These are phyloP conservation scores for Erodium chrysanthum DNA, from an alignment of 441 rosid species.

Conservation along the genomic window DNA sequence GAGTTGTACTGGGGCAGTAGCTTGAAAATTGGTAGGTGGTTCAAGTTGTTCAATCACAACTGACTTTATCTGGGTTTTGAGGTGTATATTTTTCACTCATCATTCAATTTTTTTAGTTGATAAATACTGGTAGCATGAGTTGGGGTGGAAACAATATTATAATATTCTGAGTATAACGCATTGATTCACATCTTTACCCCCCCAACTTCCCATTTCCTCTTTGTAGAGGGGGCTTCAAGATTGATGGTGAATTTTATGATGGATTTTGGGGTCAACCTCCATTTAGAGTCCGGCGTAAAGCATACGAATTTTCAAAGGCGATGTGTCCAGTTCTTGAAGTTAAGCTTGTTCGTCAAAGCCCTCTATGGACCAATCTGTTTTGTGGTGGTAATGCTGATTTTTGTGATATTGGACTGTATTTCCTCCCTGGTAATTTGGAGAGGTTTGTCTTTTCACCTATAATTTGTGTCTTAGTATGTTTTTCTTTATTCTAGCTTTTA, in stretches of 20 bases:
- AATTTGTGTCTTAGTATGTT: background rate
- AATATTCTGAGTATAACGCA: background rate
- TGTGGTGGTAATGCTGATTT: slow-evolving; percentile 30
- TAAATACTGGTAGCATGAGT: background rate
- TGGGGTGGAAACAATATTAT: background rate
- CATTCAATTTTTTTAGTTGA: background rate
- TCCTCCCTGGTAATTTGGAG: slow-evolving; percentile 36
- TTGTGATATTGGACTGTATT: slow-evolving; percentile 37
- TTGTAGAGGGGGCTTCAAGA: slow-evolving; percentile 51
- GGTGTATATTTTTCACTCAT: background rate
- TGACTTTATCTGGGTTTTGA: background rate
- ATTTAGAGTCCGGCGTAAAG: slow-evolving; percentile 28
- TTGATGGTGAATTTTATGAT: slow-evolving; percentile 35
- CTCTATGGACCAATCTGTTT: slow-evolving; percentile 26
- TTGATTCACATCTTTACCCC: background rate
- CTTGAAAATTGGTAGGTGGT: background rate
- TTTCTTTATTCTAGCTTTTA: background rate
- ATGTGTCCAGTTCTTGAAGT: slow-evolving; percentile 42
- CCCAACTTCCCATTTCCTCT: slow-evolving; percentile 15
- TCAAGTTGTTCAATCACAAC: background rate
- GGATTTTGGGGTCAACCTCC: slow-evolving; percentile 44
- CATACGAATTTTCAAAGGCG: slow-evolving; percentile 30
- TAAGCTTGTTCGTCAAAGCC: slow-evolving; percentile 34
- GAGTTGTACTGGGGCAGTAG: background rate
- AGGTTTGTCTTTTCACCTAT: slow-evolving; percentile 32